These are phyloP conservation scores for Mycena polygramma DNA, from an alignment of 768 basidiomycete genomes.

Conservation along the genomic window DNA sequence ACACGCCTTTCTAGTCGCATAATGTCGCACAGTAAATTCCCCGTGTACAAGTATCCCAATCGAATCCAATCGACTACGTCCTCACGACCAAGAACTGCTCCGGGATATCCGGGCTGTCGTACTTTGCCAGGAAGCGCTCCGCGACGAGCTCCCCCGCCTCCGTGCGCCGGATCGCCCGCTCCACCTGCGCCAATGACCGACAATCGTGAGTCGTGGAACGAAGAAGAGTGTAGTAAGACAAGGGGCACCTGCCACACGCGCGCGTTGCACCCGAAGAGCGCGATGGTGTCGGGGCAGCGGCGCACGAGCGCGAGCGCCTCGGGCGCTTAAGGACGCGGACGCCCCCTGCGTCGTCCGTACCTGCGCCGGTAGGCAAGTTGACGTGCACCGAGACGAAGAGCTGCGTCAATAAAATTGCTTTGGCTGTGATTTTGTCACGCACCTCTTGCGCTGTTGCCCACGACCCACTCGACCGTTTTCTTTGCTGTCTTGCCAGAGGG, in stretches of 20 bases:
- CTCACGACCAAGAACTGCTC: constrained; percentile 80
- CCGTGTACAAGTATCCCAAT: background rate
- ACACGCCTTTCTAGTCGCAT: constrained; percentile 53
- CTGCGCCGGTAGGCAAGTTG: constrained; percentile 55
- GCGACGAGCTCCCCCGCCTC: constrained; percentile 53
- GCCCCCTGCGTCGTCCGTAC: background rate
- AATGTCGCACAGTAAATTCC: background rate
- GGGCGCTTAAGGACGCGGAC: constrained; percentile 45
- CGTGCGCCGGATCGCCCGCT: constrained; percentile 51
- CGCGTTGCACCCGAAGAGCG: constrained; percentile 77
- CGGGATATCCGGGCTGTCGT: constrained; percentile 78
- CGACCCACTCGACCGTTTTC: no score
- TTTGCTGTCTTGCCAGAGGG: no score
- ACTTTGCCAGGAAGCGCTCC: constrained; percentile 59
- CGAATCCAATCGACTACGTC: no score
- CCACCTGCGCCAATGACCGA: no score
- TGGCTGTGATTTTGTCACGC: no score
- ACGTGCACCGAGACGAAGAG: constrained; percentile 79
- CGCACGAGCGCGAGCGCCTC: constrained; percentile 61
- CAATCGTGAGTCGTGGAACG: no score
- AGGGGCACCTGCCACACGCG: constrained; percentile 81
- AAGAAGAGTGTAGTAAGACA: no score
- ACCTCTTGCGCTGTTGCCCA: no score
- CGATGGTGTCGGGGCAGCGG: constrained; percentile 64
- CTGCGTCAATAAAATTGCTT: no score